Evolutionary conservation across 306 rosid genomes (phyloP), one percentile per base, ranked within the genome.

Genomic region (Prunus armeniaca): DNA sequence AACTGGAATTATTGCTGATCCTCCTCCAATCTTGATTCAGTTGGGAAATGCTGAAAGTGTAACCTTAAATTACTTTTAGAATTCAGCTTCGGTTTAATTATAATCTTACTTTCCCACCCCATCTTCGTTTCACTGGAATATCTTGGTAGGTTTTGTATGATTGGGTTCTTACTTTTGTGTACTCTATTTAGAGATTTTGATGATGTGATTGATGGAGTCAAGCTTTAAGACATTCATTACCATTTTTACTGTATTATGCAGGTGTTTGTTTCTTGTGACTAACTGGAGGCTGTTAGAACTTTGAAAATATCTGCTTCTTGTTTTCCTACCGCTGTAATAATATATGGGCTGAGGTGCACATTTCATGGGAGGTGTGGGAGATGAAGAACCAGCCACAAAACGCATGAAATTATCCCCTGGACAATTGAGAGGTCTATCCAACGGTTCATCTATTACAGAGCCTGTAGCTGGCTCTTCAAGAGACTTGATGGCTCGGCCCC

Each of bases 301-400:
- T 64, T 38, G 64, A 64, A 86, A 60, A 61, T 50, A 56, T 67
- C 80, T 73, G 49, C 77, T 76, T 74, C 18, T 78, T 80, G 79
- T 78, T 85, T 60, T 71, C 71, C 78, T 65, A 13, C 78, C 56
- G 54, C 66, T 76, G 80, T 75, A 84, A 74, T 73, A 80, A 89
- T 95, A 84, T 87, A 96, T 96, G 99, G 99, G 93, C 97, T 96
- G 98, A 96, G 93, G 93, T 84, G 86, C 75, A 80, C 98, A 83
- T 96, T 95, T 92, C 97, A 96, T 96, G 99, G 99, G 99, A 88
- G 98, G 99, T 89, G 93, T 91, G 86, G 98, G 87, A 71, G 98
- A 96, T 93, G 99, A 93, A 88, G 98, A 92, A 85, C 99, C 99
- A 91, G 97, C 93, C 49, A 83, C 88, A 56, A 96, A 96, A 87